Conservation (phyloP, 2,329 filamentous ascomycete species). For the Paraconiothyrium brasiliense region DNA sequence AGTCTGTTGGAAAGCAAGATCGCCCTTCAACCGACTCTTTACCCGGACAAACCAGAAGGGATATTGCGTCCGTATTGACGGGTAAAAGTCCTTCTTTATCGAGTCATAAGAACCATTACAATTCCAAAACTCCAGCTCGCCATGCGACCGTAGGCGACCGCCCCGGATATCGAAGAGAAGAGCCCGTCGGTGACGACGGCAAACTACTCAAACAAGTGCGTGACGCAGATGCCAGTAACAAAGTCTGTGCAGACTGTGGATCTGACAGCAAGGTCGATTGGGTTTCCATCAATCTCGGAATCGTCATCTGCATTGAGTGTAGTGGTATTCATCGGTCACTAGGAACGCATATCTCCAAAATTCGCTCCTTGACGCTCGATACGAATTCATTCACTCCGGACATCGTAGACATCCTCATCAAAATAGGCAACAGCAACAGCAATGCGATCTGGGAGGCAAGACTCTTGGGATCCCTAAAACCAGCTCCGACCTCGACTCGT, state of each 20-base stretch:
- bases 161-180: slow-evolving; percentile 76
- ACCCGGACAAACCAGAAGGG: slow-evolving; percentile 71
- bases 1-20: slow-evolving; percentile 71
- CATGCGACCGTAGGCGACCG: slow-evolving; percentile 92
- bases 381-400: slow-evolving; percentile 96
- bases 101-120: slow-evolving; percentile 61
- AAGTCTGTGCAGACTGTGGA: slow-evolving; percentile 92
- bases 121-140: slow-evolving; percentile 73
- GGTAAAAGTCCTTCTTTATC: slow-evolving; percentile 85
- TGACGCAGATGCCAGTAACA: slow-evolving; percentile 91
- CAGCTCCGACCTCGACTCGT: slow-evolving; percentile 77
- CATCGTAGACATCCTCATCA: slow-evolving; percentile 90
- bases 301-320: slow-evolving; percentile 97
- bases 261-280: slow-evolving; percentile 94
- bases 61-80: slow-evolving; percentile 91
- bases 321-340: slow-evolving; percentile 96
- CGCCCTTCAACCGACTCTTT: slow-evolving; percentile 62
- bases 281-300: slow-evolving; percentile 98
- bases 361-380: slow-evolving; percentile 92
- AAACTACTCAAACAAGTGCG: slow-evolving; percentile 87
- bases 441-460: slow-evolving; percentile 97
- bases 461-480: slow-evolving; percentile 78
- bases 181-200: slow-evolving; percentile 81
- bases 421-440: slow-evolving; percentile 91
- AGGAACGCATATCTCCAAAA: slow-evolving; percentile 97